These are phyloP conservation scores for Capsella bursapastoris DNA, from an alignment of 345 rosid species.

Conservation along the genomic window DNA sequence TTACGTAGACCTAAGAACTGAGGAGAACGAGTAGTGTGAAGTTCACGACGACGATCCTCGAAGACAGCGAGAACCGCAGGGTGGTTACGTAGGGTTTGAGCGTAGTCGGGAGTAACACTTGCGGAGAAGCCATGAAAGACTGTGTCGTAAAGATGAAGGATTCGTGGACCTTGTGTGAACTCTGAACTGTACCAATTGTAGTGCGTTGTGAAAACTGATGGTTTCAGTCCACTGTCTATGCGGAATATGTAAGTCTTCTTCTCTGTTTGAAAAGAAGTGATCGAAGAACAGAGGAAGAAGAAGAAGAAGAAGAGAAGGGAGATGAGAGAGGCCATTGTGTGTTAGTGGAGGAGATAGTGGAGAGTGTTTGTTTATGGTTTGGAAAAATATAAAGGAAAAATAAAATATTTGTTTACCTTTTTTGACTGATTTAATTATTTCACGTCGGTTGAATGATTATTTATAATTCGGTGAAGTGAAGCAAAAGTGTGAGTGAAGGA, in stretches of 20 bases:
- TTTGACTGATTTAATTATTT: not conserved
- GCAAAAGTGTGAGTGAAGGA: not conserved
- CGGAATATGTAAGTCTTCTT: conserved; percentile 67
- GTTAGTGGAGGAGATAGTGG: conserved; percentile 28
- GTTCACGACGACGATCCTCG: conserved; percentile 67
- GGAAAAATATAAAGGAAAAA: conserved; percentile 5
- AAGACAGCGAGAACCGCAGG: conserved; percentile 67
- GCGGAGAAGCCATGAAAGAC: conserved; percentile 95
- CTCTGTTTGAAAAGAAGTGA: conserved; percentile 20
- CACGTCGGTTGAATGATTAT: conserved; percentile 8
- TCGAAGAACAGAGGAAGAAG: conserved; percentile 8
- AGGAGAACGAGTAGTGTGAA: conserved; percentile 84
- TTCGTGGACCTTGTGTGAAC: conserved; percentile 60
- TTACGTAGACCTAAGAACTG: conserved; percentile 81
- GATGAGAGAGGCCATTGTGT: conserved; percentile 45
- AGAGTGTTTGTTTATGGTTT: conserved; percentile 7
- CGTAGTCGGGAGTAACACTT: conserved; percentile 47
- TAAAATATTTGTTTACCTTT: not conserved
- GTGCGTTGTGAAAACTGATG: conserved; percentile 74
- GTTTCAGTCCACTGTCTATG: conserved; percentile 60
- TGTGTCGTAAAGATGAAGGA: conserved; percentile 79
- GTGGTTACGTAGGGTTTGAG: conserved; percentile 53
- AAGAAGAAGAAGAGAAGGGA: conserved; percentile 33
- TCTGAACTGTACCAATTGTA: conserved; percentile 76
- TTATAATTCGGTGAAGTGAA: not conserved